Evolutionary conservation across 192 early-diverging fungal genomes (phyloP).

Genomic region (Backusella psychrophila): DNA sequence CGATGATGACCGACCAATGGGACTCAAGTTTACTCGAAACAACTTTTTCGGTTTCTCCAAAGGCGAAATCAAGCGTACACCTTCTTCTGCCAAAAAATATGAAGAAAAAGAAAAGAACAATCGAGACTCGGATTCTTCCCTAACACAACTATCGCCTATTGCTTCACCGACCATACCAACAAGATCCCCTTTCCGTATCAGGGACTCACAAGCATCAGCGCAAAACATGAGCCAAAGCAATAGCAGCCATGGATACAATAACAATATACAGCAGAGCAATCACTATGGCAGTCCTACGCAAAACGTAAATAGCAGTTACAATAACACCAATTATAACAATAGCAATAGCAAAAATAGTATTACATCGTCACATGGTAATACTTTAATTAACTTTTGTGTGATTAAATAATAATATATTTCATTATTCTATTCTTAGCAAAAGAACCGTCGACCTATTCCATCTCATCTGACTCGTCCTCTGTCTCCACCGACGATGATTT

Average conservation of each 20-base stretch:
- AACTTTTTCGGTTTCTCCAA: constrained; percentile 14
- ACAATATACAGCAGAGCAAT: not conserved
- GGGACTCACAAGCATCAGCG: constrained; percentile 11
- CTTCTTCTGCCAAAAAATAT: not conserved
- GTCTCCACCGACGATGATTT: constrained; percentile 1
- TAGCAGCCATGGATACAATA: not conserved
- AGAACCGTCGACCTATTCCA: not conserved
- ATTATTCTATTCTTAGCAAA: not conserved
- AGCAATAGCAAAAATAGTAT: not conserved
- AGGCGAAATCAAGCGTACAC: not conserved
- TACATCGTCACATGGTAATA: constrained; percentile 14
- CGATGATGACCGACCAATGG: constrained; percentile 15
- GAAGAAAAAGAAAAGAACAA: not conserved
- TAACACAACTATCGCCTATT: not conserved
- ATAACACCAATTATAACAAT: not conserved
- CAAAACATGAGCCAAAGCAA: not conserved
- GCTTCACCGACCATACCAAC: constrained; percentile 5
- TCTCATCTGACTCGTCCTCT: not conserved
- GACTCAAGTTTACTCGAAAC: constrained; percentile 11
- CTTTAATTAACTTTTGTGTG: not conserved
- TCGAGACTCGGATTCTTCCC: not conserved
- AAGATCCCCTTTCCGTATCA: constrained; percentile 12
- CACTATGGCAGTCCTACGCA: not conserved
- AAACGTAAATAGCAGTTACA: not conserved
- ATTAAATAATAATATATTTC: not conserved